Base-by-base conservation (phyloP, 805 yeast genomes). In the Nakazawaea wyomingensis region DNA sequence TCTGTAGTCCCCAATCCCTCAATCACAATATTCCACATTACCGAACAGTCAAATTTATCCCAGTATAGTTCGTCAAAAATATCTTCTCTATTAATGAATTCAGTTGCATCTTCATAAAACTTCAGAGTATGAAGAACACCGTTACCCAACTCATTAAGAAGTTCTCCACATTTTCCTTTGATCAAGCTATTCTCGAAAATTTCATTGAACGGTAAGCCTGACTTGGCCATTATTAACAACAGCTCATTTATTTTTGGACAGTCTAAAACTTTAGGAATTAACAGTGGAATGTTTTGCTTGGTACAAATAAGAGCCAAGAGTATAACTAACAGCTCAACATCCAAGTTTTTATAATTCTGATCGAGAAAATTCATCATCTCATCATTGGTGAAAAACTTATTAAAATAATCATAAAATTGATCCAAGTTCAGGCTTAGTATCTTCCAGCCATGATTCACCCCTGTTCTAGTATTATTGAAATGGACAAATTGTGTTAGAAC, bases 401-500 rank as follows among this genome's bases (percentile, higher is more conserved):
- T 45, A 20, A 60, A 44, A 44, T 60, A 70, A 43, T 71, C 73
- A 7, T 62, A 48, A 20, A 74, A 65, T 34, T 59, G 50, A 31
- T 72, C 76, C 16, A 62, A 50, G 34, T 69, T 67, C 8, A 62
- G 63, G 5, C 48, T 54, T 18, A 59, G 54, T 4, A 67, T 45
- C 1, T 54, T 47, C 27, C 60, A 62, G 0, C 75, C 69, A 27
- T 45, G 28, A 3, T 21, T 24, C 29, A 50, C 43, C 33, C 55
- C 60, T 11, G 37, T 42, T n/a, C 41, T 43, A 10, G 44, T 44
- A 13, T 11, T n/a, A 31, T 56, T 60, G 21, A 55, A 48, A 28
- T 54, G 56, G 4, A 67, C 50, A 52, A 75, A 72, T 26, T 59
- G 60, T 16, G 62, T 62, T 17, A 78, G 56, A 33, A 65, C 59